Percentiles rank a stretch among this genome's conserved stretches.
Evolutionary conservation across 768 basidiomycete genomes (phyloP).

Genomic region (Dendrothele bispora): DNA sequence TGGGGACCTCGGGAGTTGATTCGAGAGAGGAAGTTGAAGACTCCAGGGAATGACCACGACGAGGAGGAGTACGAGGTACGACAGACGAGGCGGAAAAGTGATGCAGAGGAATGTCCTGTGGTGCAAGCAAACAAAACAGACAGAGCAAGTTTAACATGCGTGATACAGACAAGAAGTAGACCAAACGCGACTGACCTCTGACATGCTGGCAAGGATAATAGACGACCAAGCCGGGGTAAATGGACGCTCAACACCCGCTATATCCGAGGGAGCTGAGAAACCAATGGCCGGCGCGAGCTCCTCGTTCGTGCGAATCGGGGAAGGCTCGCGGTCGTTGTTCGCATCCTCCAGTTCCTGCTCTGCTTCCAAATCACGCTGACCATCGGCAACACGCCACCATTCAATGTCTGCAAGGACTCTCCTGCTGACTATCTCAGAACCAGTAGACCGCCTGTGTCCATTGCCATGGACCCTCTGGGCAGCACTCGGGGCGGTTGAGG

Average conservation of each 20-base stretch:
- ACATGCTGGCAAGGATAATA: conserved; percentile 23
- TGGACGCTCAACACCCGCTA: conserved; percentile 39
- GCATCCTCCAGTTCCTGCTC: conserved; percentile 43
- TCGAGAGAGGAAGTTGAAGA: conserved; percentile 55
- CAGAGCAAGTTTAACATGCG: conserved; percentile 6
- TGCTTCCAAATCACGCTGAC: conserved; percentile 54
- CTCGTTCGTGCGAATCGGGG: conserved; percentile 18
- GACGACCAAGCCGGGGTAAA: conserved; percentile 33
- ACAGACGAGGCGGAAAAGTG: conserved; percentile 58
- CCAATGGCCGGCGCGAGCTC: conserved; percentile 26
- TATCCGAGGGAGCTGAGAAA: conserved; percentile 35
- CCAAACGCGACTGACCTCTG: conserved; percentile 34
- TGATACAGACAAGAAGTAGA: neutral
- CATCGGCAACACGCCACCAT: conserved; percentile 82
- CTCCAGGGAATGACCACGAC: conserved; percentile 39
- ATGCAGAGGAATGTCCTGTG: conserved; percentile 36
- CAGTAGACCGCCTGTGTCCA: conserved; percentile 63
- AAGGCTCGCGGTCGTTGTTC: conserved; percentile 36
- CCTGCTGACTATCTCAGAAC: conserved; percentile 62
- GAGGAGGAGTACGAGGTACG: conserved; percentile 50
- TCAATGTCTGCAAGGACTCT: conserved; percentile 84
- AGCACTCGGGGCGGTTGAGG: conserved; percentile 36
- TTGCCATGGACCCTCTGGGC: conserved; percentile 24
- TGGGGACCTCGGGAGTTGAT: conserved; percentile 56
- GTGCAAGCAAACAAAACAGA: conserved; percentile 14